A percentile compares a stretch with the other conserved stretches of the same genome.
These are phyloP conservation scores for Lenzites betulinus DNA, from an alignment of 768 basidiomycete genomes.

Conservation along the genomic window DNA sequence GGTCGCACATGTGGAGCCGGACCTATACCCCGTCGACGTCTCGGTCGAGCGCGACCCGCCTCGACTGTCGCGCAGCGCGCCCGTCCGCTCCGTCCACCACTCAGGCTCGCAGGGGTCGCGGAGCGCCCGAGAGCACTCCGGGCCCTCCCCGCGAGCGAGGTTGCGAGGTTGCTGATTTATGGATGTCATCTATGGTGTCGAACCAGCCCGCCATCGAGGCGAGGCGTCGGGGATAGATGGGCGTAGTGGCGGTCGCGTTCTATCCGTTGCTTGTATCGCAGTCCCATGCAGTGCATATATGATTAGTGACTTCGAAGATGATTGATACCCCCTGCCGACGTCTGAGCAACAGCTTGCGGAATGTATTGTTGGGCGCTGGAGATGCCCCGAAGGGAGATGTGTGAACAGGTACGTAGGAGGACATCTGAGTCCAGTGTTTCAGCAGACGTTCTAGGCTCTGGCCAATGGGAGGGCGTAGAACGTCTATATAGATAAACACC, in stretches of 20 bases:
- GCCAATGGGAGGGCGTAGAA: constrained; percentile 12
- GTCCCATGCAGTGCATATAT: constrained; percentile 19
- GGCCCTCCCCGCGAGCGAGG: constrained; percentile 17
- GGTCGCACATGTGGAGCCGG: constrained; percentile 14
- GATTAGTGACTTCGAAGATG: constrained; percentile 8
- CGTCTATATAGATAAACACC: constrained; percentile 16
- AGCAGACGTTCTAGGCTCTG: constrained; percentile 2
- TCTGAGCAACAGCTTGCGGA: too few species aligned
- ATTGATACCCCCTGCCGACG: too few species aligned
- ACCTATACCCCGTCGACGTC: constrained; percentile 9
- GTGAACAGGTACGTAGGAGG: neutral
- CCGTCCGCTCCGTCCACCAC: constrained; percentile 15
- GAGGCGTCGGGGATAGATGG: constrained; percentile 8
- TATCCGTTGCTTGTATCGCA: constrained; percentile 20
- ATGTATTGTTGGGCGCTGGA: neutral
- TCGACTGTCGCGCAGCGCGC: constrained; percentile 12
- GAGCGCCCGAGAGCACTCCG: constrained; percentile 12
- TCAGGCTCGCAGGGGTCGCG: neutral
- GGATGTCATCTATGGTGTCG: constrained; percentile 20
- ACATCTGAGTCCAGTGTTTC: too few species aligned
- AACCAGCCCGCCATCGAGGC: neutral
- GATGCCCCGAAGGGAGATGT: neutral
- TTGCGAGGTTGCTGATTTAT: constrained; percentile 19
- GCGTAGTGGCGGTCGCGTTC: constrained; percentile 15
- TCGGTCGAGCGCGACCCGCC: constrained; percentile 13